Evolutionary conservation across 2,329 filamentous ascomycete species (phyloP), one percentile per base, ranked within the genome.

Genomic region (Ophiocordyceps polyrhachis-furcata): DNA sequence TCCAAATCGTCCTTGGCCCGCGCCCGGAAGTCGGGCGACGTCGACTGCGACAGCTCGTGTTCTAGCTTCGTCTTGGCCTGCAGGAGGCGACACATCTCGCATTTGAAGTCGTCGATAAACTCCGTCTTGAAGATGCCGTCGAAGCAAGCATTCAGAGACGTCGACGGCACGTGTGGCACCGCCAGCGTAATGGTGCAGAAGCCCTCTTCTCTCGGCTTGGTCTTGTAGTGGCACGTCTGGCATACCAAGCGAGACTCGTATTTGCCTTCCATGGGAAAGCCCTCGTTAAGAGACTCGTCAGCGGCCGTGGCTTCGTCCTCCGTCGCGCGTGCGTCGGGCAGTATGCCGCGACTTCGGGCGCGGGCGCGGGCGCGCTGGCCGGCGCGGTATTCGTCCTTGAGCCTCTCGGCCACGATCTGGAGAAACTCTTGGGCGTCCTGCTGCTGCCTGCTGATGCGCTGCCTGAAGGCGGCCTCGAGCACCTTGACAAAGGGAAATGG

Each of bases 401-500:
- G 68, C 44, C 89, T 74, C 65, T 98, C 89, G 3, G 86, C 83
- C 13, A 98, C 81, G 43, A 96, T 81, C 64, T 98, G 91, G 46
- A 98, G 64, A 50, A 98, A 95, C 60, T 98, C 91, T 57, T 98
- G 91, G 12, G 91, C 91, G 65, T 98, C 91, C 62, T 98, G 91
- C 62, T 98, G 91, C 57, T 91, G 86, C 45, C 89, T 74, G 58
- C 84, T 95, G 53, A 98, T 93, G 53, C 84, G 79, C 55, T 93
- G 89, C 46, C 78, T 77, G 57, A 95, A 98, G 1, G 89, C 87
- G 28, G 70, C 68, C 64, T 98, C 91, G 44, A 98, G 68, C 0
- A 83, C 81, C 49, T 74, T 70, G 40, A 98, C 82, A 57, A 98
- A 95, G 1, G 73, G 73, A n/a, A 77, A 74, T 3, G 89, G 87